Base-by-base conservation (phyloP, 2,329 filamentous ascomycete species). In the Monilinia laxa region DNA sequence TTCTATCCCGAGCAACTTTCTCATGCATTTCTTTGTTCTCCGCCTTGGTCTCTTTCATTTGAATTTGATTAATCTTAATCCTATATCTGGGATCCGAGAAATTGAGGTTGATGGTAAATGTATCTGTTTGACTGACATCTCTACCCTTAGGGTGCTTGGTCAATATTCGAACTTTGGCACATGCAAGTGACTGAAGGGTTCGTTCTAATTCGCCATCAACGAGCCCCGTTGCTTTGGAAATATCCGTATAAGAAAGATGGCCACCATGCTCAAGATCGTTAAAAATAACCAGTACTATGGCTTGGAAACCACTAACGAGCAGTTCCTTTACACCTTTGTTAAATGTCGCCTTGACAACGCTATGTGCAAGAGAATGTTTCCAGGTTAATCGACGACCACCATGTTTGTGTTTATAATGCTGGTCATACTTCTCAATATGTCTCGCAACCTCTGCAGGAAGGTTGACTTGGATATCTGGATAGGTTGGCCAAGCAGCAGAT, bases 61-160 rank as follows among this genome's bases (percentile, higher is more conserved):
- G 95, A 73, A 99, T 95, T 79, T 97, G 94, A 80, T 98, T 99
- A 82, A 99, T 97, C 82, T 99, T 99, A 80, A 99, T 89, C 66
- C 93, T 88, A 78, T 91, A 90, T 78, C 95, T 96, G 25, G 88
- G 84, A 75, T 97, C 90, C 2, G 81, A 81, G 78, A 99, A 99
- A 20, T 77, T 77, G 55, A 84, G 79, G 80, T 97, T 97, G 75
- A 96, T 88, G 0, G 86, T 87, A 75, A 99, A 99, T 0, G 88
- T 91, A 79, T 99, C 96, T 0, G 86, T 91, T 0, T 82, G 75
- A 67, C 85, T 84, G 71, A 99, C 87, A 0, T 99, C 93, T 65
- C 89, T 87, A 63, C 91, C 90, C 78, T 91, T 93, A 47, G 95
- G 95, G 69, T 89, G 86, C 79, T 99, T 99, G 54, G 81, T 84